These are phyloP conservation scores for Lyophyllum decastes DNA, from an alignment of 768 basidiomycete species.

Conservation along the genomic window DNA sequence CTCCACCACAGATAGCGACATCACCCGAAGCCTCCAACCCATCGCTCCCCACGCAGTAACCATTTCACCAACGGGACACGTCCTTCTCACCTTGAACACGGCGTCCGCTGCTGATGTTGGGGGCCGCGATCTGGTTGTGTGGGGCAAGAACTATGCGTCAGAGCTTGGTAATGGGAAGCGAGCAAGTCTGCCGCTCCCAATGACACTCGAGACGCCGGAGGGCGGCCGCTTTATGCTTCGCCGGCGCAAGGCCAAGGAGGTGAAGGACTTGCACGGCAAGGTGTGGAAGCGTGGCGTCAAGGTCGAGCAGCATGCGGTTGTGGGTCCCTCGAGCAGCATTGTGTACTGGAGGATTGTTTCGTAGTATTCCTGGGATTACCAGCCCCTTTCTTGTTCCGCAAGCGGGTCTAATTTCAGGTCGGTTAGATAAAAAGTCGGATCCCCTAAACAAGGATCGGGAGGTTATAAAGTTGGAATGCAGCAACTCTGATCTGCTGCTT, in stretches of 20 bases:
- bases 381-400: too few species aligned
- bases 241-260: slow-evolving; percentile 46
- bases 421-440: slow-evolving; percentile 1
- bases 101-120: slow-evolving; percentile 45
- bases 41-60: slow-evolving; percentile 64
- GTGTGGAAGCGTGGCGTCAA: slow-evolving; percentile 59
- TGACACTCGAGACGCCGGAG: slow-evolving; percentile 47
- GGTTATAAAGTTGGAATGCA: not conserved
- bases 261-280: slow-evolving; percentile 60
- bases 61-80: slow-evolving; percentile 76
- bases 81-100: slow-evolving; percentile 74
- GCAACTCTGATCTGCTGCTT: not conserved
- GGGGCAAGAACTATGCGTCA: slow-evolving; percentile 74
- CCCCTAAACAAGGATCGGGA: not conserved
- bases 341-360: slow-evolving; percentile 67
- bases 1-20: slow-evolving; percentile 61
- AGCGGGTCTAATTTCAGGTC: slow-evolving; percentile 1
- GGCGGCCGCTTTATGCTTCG: slow-evolving; percentile 64
- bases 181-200: slow-evolving; percentile 56
- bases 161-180: slow-evolving; percentile 79
- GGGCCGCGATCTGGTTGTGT: slow-evolving; percentile 68
- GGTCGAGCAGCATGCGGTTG: slow-evolving; percentile 65
- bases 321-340: slow-evolving; percentile 63
- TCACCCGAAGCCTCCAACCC: slow-evolving; percentile 56
- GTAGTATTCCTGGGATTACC: not conserved